These are phyloP conservation scores for Sordariomycetes sp. DNA, from an alignment of 2,329 filamentous ascomycete species.

Conservation along the genomic window DNA sequence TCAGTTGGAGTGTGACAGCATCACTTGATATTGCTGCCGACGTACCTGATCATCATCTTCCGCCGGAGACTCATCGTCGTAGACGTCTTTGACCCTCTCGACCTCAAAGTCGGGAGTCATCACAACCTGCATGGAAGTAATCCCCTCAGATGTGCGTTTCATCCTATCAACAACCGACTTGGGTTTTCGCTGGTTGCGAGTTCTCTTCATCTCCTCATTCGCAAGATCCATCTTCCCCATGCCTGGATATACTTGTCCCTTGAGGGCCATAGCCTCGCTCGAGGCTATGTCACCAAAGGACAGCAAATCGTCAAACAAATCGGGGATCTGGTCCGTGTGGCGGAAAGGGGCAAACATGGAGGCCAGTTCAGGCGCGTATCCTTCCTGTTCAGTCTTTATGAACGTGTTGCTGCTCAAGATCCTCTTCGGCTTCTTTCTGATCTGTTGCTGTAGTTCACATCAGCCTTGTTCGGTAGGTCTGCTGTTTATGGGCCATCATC, in stretches of 20 bases:
- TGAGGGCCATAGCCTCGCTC: slow-evolving; percentile 46
- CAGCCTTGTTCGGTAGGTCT: no score
- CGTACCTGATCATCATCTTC: no score
- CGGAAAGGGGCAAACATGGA: slow-evolving; percentile 17
- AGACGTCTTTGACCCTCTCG: slow-evolving; percentile 46
- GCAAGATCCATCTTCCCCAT: slow-evolving; percentile 80
- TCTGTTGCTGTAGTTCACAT: no score
- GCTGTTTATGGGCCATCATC: no score
- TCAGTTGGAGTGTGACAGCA: not conserved
- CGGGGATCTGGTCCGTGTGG: slow-evolving; percentile 16
- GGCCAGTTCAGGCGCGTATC: slow-evolving; percentile 15
- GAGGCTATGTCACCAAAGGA: slow-evolving; percentile 17
- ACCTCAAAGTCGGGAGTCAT: slow-evolving; percentile 44
- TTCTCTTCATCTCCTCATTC: slow-evolving; percentile 61
- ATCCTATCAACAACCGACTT: slow-evolving; percentile 61
- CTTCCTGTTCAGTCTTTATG: slow-evolving; percentile 18
- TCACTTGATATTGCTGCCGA: no score
- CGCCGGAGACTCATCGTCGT: slow-evolving; percentile 43
- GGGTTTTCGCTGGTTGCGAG: slow-evolving; percentile 71
- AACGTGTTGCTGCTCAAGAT: slow-evolving; percentile 6
- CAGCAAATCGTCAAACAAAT: slow-evolving; percentile 16
- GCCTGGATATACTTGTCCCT: slow-evolving; percentile 66
- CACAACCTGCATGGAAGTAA: slow-evolving; percentile 57
- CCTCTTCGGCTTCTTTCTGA: slow-evolving; percentile 15
- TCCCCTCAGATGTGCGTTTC: slow-evolving; percentile 51